Conservation (phyloP, 345 rosid species). For the Gossypium herbaceum region DNA sequence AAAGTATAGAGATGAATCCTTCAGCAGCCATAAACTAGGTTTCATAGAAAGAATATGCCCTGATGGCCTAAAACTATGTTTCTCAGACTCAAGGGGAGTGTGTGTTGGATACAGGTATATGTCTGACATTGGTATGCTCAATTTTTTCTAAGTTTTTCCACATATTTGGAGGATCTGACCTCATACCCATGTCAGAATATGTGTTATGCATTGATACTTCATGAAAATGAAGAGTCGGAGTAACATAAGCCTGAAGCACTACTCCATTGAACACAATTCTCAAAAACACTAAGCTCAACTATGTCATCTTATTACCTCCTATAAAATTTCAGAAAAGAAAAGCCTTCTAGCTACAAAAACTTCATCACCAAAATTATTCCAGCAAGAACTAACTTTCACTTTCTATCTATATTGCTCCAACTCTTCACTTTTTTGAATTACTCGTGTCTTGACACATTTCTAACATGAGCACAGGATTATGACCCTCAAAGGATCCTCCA, state of each 20-base stretch:
- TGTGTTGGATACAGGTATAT: background rate
- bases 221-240: background rate
- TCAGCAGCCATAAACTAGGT: slow-evolving; percentile 1
- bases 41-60: background rate
- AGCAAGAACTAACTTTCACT: background rate
- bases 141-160: background rate
- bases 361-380: background rate
- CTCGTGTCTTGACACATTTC: background rate
- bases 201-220: background rate
- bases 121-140: background rate
- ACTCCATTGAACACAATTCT: background rate
- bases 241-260: background rate
- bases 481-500: background rate
- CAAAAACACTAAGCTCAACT: background rate
- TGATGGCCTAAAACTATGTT: background rate
- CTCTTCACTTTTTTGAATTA: background rate
- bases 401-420: background rate
- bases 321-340: background rate
- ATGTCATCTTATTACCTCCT: slow-evolving; percentile 7
- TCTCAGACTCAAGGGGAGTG: background rate
- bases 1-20: slow-evolving; percentile 1
- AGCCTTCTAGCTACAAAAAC: background rate
- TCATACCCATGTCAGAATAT: background rate
- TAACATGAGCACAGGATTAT: background rate
- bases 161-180: background rate